These are phyloP conservation scores for Dothideomycetes sp. DNA, from an alignment of 2,329 filamentous ascomycete genomes.

Conservation along the genomic window DNA sequence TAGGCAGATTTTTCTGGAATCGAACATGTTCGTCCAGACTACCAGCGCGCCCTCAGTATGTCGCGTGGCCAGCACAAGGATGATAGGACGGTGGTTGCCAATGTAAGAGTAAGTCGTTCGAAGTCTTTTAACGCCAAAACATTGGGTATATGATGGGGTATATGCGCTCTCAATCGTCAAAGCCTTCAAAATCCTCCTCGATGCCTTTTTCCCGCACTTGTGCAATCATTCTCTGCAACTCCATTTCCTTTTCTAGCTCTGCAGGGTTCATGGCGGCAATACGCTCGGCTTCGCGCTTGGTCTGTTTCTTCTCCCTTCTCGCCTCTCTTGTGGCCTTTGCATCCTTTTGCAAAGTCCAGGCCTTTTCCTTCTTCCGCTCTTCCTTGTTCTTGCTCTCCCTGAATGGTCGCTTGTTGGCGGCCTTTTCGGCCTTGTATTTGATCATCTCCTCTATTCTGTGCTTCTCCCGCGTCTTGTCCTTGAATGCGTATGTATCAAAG, in stretches of 20 bases:
- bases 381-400: constrained; percentile 19
- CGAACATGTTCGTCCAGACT: too few relatives aligned
- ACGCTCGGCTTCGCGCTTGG: constrained; percentile 19
- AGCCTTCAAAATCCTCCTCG: constrained; percentile 10
- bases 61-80: too few relatives aligned
- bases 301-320: constrained; percentile 23
- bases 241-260: constrained; percentile 19
- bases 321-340: constrained; percentile 21
- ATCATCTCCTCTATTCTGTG: constrained; percentile 26
- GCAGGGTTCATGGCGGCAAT: constrained; percentile 18
- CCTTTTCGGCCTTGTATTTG: constrained; percentile 15
- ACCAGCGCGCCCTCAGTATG: too few relatives aligned
- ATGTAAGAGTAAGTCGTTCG: too few relatives aligned
- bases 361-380: constrained; percentile 21
- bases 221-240: constrained; percentile 22
- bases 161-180: constrained; percentile 11
- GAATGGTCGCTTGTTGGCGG: constrained; percentile 16
- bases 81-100: too few relatives aligned
- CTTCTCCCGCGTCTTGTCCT: constrained; percentile 33
- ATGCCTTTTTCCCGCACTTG: constrained; percentile 17
- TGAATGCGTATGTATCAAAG: constrained; percentile 30
- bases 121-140: too few relatives aligned
- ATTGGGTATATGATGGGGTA: too few relatives aligned
- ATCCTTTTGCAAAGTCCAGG: constrained; percentile 27
- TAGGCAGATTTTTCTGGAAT: too few relatives aligned